These are phyloP conservation scores for Ophiostoma novo-ulmi DNA, from an alignment of 2,329 filamentous ascomycete species.

Conservation along the genomic window DNA sequence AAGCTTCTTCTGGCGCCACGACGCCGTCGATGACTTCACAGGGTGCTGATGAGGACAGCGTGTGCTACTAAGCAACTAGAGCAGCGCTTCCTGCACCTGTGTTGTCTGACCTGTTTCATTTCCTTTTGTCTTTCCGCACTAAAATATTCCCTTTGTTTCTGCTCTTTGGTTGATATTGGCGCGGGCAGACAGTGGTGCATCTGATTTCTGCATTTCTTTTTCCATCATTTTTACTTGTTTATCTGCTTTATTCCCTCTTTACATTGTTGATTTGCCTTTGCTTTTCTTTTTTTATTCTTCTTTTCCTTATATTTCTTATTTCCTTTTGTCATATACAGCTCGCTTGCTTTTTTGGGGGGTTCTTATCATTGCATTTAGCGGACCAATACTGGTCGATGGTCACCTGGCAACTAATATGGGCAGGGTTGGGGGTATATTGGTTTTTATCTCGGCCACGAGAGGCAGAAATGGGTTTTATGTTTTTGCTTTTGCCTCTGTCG, in stretches of 20 bases:
- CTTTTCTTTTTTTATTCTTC: slow-evolving; percentile 6
- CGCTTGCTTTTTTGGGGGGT: background rate
- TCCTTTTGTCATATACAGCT: slow-evolving; percentile 16
- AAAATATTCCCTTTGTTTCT: slow-evolving; percentile 23
- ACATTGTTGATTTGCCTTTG: slow-evolving; percentile 10
- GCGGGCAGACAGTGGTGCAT: slow-evolving; percentile 24
- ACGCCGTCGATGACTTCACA: slow-evolving; percentile 69
- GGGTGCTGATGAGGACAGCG: slow-evolving; percentile 65
- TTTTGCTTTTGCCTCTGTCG: slow-evolving; percentile 10
- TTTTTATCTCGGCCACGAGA: slow-evolving; percentile 31
- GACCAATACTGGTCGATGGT: slow-evolving; percentile 35
- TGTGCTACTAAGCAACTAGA: slow-evolving; percentile 49
- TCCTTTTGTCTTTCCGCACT: slow-evolving; percentile 26
- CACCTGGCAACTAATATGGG: slow-evolving; percentile 43
- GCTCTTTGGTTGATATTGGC: slow-evolving; percentile 25
- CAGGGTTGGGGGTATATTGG: slow-evolving; percentile 34
- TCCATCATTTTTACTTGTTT: slow-evolving; percentile 27
- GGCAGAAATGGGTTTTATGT: slow-evolving; percentile 16
- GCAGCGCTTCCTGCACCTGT: slow-evolving; percentile 8
- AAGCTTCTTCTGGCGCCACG: slow-evolving; percentile 63
- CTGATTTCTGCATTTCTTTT: slow-evolving; percentile 16
- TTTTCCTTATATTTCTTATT: slow-evolving; percentile 13
- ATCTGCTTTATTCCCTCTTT: slow-evolving; percentile 31
- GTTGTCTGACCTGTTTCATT: slow-evolving; percentile 31
- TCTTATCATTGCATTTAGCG: slow-evolving; percentile 29